Evolutionary conservation across 2,329 filamentous ascomycete genomes (phyloP).

Genomic region (Hymenoscyphus repandus): DNA sequence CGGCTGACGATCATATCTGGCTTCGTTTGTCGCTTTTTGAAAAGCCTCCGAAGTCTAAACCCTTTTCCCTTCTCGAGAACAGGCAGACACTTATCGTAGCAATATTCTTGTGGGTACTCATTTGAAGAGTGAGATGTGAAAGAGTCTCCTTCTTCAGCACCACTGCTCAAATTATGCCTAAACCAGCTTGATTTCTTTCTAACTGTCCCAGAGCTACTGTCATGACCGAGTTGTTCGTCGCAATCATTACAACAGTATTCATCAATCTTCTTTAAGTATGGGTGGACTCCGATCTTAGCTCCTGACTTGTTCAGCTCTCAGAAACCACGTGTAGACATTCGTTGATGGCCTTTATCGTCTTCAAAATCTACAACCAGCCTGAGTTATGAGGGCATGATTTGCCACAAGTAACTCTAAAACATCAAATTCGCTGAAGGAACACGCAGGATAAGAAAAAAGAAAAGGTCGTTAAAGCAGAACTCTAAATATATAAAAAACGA

Average conservation of each 20-base stretch:
- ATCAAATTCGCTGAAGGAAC: too few relatives aligned
- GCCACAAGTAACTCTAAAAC: too few relatives aligned
- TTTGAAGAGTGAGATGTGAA: constrained; percentile 14
- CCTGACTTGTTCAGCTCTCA: too few relatives aligned
- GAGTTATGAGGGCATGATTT: too few relatives aligned
- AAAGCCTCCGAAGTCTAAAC: constrained; percentile 27
- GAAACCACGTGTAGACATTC: too few relatives aligned
- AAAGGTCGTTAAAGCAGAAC: too few relatives aligned
- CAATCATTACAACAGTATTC: constrained; percentile 16
- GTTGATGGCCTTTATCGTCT: too few relatives aligned
- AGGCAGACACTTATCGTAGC: constrained; percentile 2
- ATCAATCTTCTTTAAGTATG: constrained; percentile 19
- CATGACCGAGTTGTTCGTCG: constrained; percentile 17
- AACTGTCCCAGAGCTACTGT: constrained; percentile 23
- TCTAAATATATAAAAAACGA: too few relatives aligned
- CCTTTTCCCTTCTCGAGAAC: constrained; percentile 24
- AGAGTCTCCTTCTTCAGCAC: constrained; percentile 11
- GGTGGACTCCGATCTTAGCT: constrained; percentile 3
- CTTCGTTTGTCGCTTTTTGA: constrained; percentile 26
- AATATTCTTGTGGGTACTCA: constrained; percentile 9
- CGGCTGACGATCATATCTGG: constrained; percentile 26
- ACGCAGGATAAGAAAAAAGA: too few relatives aligned
- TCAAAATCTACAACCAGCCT: too few relatives aligned
- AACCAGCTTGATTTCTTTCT: constrained; percentile 31
- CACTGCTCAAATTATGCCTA: constrained; percentile 26